phyloP scores from a whole-genome alignment of 768 basidiomycete species.

The Termitomyces sp. region DNA sequence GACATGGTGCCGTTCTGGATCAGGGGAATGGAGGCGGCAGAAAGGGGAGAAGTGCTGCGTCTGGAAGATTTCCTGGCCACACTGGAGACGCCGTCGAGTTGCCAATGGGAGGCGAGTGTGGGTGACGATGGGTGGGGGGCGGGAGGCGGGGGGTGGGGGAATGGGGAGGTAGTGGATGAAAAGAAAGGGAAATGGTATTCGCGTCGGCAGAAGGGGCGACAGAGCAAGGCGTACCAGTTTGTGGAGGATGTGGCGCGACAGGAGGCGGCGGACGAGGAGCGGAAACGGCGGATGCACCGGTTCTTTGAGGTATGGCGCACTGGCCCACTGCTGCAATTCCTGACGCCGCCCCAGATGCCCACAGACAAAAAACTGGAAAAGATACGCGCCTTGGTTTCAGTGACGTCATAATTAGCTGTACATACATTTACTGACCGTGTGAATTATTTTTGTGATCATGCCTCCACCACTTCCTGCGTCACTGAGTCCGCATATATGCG shows the following conservation, averaged over 20 bases:
- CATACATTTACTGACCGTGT: slow-evolving; percentile 10
- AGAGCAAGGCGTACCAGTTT: slow-evolving; percentile 31
- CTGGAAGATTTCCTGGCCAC: slow-evolving; percentile 46
- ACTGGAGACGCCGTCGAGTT: slow-evolving; percentile 20
- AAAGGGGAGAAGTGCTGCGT: slow-evolving; percentile 39
- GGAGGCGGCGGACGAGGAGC: slow-evolving; percentile 35
- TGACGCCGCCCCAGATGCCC: slow-evolving; percentile 41
- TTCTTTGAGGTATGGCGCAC: slow-evolving; percentile 46
- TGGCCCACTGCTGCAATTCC: not conserved
- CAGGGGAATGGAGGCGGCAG: slow-evolving; percentile 45
- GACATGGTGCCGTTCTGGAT: slow-evolving; percentile 58
- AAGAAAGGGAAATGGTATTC: not conserved
- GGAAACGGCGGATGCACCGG: slow-evolving; percentile 43
- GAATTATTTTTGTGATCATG: slow-evolving; percentile 29
- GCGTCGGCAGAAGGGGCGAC: slow-evolving; percentile 1
- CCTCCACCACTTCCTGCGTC: slow-evolving; percentile 62
- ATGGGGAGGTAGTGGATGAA: not conserved
- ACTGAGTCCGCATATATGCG: slow-evolving; percentile 78
- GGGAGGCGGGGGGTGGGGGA: not conserved
- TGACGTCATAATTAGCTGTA: slow-evolving; percentile 1
- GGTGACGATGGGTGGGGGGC: not conserved
- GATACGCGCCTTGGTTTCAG: slow-evolving; percentile 37
- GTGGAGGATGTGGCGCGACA: slow-evolving; percentile 46
- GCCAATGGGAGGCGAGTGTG: slow-evolving; percentile 8
- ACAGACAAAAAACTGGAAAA: slow-evolving; percentile 52